phyloP scores from a whole-genome alignment of 2,329 filamentous ascomycete genomes.

The Blastomyces emzantsi region DNA sequence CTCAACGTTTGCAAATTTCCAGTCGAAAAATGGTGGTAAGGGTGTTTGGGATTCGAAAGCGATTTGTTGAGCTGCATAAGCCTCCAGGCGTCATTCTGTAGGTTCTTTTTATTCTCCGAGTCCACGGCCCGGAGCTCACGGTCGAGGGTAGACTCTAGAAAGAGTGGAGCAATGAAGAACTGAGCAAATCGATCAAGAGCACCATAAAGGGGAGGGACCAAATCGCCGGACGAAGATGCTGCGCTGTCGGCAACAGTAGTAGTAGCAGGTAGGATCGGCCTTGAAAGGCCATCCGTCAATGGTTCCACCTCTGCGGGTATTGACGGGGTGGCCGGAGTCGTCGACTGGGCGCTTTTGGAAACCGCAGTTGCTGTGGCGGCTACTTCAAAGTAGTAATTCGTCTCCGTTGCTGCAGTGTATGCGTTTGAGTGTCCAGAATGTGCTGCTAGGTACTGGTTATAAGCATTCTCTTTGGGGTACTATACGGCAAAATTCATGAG shows the following conservation, averaged over 20 bases:
- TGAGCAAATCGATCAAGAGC: slow-evolving; percentile 87
- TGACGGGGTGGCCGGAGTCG: slow-evolving; percentile 9
- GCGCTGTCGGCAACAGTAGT: slow-evolving; percentile 20
- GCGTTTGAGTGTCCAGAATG: slow-evolving; percentile 92
- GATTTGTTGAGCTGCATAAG: slow-evolving; percentile 81
- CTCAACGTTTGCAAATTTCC: slow-evolving; percentile 82
- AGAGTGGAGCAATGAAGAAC: slow-evolving; percentile 84
- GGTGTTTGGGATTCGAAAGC: slow-evolving; percentile 77
- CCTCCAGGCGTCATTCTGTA: slow-evolving; percentile 84
- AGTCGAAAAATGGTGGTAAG: slow-evolving; percentile 85
- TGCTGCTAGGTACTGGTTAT: slow-evolving; percentile 82
- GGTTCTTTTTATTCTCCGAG: slow-evolving; percentile 95
- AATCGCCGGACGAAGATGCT: slow-evolving; percentile 18
- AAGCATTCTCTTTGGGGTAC: slow-evolving; percentile 92
- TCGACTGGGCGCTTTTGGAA: slow-evolving; percentile 9
- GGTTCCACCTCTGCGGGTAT: slow-evolving; percentile 10
- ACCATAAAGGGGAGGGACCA: slow-evolving; percentile 59
- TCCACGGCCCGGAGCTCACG: slow-evolving; percentile 82
- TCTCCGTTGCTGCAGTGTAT: slow-evolving; percentile 86
- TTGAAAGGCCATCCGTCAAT: slow-evolving; percentile 15
- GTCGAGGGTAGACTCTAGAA: slow-evolving; percentile 74
- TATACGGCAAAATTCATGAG: slow-evolving; percentile 25
- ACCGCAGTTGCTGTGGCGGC: slow-evolving; percentile 57
- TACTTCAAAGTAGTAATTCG: slow-evolving; percentile 97
- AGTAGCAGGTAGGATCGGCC: slow-evolving; percentile 9